Percentiles rank a stretch among this genome's conserved stretches.
These are phyloP conservation scores for Penicillium alfredii DNA, from an alignment of 495 filamentous ascomycete species.

Conservation along the genomic window DNA sequence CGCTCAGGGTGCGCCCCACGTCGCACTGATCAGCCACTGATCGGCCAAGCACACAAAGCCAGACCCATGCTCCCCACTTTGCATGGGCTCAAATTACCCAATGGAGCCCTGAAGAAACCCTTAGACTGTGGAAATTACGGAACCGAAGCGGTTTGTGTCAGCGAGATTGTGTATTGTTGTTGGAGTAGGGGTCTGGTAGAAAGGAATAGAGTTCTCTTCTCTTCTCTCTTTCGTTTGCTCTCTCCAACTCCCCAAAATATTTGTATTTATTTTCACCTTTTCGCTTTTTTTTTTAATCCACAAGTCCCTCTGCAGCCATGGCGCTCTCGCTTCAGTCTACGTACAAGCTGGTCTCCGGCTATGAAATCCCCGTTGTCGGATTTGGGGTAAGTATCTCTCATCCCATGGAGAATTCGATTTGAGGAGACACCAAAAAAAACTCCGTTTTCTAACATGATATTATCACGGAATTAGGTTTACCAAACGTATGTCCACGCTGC, in stretches of 20 bases:
- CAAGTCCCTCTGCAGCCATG: conserved; percentile 36
- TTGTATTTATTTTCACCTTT: neutral
- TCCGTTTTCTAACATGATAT: conserved; percentile 7
- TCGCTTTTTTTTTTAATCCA: neutral
- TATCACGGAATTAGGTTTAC: conserved; percentile 50
- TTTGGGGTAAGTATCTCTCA: conserved; percentile 54
- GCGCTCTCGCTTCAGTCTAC: conserved; percentile 58
- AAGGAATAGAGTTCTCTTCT: too few relatives aligned
- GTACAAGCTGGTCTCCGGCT: conserved; percentile 66
- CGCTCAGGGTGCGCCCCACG: too few relatives aligned
- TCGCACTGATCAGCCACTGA: conserved; percentile 11
- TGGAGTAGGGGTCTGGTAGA: too few relatives aligned
- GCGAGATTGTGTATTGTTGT: conserved; percentile 6
- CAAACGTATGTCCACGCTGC: conserved; percentile 52
- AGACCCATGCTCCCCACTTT: conserved; percentile 10
- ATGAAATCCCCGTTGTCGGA: conserved; percentile 69
- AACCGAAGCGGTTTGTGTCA: conserved; percentile 13
- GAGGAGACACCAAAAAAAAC: too few relatives aligned
- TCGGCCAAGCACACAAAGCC: neutral
- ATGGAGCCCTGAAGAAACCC: conserved; percentile 2
- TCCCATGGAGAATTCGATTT: neutral
- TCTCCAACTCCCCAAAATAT: too few relatives aligned
- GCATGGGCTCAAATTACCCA: conserved; percentile 9
- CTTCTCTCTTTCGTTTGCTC: too few relatives aligned
- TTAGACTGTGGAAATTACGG: conserved; percentile 11